These are phyloP conservation scores for Pelargonium citronellum DNA, from an alignment of 441 rosid species.

Conservation along the genomic window DNA sequence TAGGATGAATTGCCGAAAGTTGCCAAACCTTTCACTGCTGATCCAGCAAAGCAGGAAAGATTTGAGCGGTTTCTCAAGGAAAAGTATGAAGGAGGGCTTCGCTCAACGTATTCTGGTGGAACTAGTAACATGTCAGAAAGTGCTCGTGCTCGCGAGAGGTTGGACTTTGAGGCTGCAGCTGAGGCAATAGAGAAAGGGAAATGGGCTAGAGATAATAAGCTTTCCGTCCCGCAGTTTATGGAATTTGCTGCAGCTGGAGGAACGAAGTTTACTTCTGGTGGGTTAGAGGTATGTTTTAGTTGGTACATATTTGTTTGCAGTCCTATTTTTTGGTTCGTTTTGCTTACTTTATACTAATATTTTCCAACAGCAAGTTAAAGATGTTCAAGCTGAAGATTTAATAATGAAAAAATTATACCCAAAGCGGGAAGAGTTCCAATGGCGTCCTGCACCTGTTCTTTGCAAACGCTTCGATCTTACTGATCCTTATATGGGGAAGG, in stretches of 20 bases:
- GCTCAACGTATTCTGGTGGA: conserved; percentile 45
- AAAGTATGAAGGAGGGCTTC: conserved; percentile 89
- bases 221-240: conserved; percentile 34
- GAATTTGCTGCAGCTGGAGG: conserved; percentile 52
- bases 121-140: conserved; percentile 70
- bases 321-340: conserved; percentile 17
- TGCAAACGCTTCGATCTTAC: conserved; percentile 97
- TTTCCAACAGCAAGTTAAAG: conserved; percentile 48
- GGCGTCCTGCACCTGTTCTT: conserved; percentile 82
- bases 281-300: conserved; percentile 54
- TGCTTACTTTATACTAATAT: conserved; percentile 3
- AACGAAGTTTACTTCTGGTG: conserved; percentile 71
- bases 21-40: conserved; percentile 76
- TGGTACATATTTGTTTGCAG: conserved; percentile 15
- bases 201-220: conserved; percentile 41
- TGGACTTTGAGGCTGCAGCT: conserved; percentile 95
- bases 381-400: conserved; percentile 43
- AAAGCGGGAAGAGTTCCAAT: conserved; percentile 82
- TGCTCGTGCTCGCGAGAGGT: conserved; percentile 89
- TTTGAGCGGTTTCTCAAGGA: conserved; percentile 91
- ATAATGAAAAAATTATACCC: conserved; percentile 44
- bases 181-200: conserved; percentile 82
- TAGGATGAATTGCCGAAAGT: conserved; percentile 60
- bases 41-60: conserved; percentile 81
- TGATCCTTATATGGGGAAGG: conserved; percentile 97